Evolutionary conservation across 108 stramenopile species (phyloP), one percentile per base, ranked within the genome.

Genomic region (Conticribra weissflogii): DNA sequence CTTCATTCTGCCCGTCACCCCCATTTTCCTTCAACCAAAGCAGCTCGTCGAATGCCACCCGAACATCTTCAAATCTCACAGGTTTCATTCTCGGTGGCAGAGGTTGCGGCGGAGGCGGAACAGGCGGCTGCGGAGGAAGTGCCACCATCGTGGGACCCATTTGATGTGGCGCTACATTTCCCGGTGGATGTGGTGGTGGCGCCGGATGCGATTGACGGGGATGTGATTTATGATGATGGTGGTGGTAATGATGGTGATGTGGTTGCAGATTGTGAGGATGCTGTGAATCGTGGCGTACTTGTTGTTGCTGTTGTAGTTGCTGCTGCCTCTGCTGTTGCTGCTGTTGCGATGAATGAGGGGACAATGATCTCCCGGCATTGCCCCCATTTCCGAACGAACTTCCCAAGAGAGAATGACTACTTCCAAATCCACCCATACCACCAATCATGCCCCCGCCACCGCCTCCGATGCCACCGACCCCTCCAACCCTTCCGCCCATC

Each of bases 51-150:
- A 77, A 77, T 3, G 63, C 76, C 63, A 59, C 28, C 48, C 44
- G 56, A 8, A 77, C 76, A 59, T 69, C 53, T 1, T 69, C 55
- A 69, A 77, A 77, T 28, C 57, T 51, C 0, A 77, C 76, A 0
- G 76, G 76, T 51, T 58, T 63, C 34, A 41, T 9, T 9, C 36
- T 5, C 29, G 21, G 53, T 27, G 5, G 49, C 29, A 19, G 36
- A 14, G 28, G 21, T 17, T 33, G 72, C 33, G 23, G 41, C 53
- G 2, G 57, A 29, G 16, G 21, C 8, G 24, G 31, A 3, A 0
- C 36, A 8, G 4, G 8, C 17, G 16, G n/a, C n/a, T n/a, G 24
- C n/a, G 47, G 58, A 3, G 52, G 59, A 15, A 41, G 53, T 54
- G 36, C 31, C 25, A 54, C 52, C 2, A 60, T 22, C 21, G 23